A percentile compares a stretch with the other conserved stretches of the same genome.
Conservation (phyloP, 441 rosid species). For the Gossypium gossypioides region DNA sequence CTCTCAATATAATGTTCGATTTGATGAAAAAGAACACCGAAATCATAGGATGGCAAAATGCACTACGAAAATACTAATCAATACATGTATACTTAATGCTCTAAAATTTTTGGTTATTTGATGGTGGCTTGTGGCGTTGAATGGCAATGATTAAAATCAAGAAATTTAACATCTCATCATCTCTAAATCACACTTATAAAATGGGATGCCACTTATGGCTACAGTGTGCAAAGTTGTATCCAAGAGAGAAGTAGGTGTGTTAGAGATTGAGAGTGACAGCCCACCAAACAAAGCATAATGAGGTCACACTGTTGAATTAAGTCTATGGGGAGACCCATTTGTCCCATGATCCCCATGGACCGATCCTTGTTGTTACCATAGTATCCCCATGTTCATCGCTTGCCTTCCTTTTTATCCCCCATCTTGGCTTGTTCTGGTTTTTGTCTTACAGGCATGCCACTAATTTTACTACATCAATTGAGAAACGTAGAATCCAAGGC, state of each 20-base stretch:
- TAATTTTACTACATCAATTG: neutral
- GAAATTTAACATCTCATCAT: neutral
- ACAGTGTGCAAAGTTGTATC: neutral
- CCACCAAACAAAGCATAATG: slow-evolving; percentile 28
- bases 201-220: neutral
- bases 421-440: neutral
- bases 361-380: neutral
- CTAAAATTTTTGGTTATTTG: too few species aligned
- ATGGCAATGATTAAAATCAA: too few species aligned
- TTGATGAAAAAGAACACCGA: too few species aligned
- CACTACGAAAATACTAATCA: neutral
- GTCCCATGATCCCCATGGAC: slow-evolving; percentile 9
- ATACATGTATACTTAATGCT: too few species aligned
- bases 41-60: neutral
- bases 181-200: neutral
- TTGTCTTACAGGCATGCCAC: neutral
- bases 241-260: neutral
- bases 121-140: too few species aligned
- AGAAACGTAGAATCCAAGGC: slow-evolving; percentile 33
- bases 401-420: neutral
- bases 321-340: slow-evolving; percentile 2
- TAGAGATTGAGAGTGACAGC: slow-evolving; percentile 20
- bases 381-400: neutral
- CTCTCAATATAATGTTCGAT: too few species aligned
- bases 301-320: slow-evolving; percentile 9